These are phyloP conservation scores for Cryptococcus floricola DNA, from an alignment of 1,284 basidiomycete species.

Conservation along the genomic window DNA sequence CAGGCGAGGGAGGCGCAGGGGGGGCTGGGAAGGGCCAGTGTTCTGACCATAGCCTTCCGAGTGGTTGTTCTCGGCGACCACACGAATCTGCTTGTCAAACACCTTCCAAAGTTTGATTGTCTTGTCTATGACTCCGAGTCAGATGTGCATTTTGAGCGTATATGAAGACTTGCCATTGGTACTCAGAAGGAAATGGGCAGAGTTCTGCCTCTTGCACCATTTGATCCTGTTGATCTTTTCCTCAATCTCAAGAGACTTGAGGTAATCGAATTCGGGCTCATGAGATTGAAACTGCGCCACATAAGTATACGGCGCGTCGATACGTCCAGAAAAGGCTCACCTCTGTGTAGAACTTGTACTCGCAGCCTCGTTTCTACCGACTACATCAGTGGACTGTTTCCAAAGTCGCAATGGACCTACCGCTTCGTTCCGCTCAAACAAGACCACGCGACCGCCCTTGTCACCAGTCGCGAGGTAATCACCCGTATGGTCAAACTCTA, in stretches of 20 bases:
- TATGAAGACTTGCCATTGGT: conserved; percentile 72
- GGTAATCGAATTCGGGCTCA: conserved; percentile 99
- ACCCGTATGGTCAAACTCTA: conserved; percentile 99
- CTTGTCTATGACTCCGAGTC: conserved; percentile 66
- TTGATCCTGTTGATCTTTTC: conserved; percentile 99
- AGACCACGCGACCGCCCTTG: conserved; percentile 96
- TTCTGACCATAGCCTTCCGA: conserved; percentile 61
- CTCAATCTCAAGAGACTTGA: conserved; percentile 99
- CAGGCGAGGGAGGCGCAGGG: conserved; percentile 82
- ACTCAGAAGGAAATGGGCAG: conserved; percentile 93
- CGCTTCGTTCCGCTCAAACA: conserved; percentile 97
- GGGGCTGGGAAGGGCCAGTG: conserved; percentile 57
- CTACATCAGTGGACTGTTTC: not conserved
- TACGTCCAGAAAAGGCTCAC: conserved; percentile 21
- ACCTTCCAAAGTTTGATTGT: conserved; percentile 99
- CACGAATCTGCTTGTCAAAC: conserved; percentile 94
- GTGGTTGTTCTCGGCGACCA: conserved; percentile 96
- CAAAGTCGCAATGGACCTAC: conserved; percentile 55
- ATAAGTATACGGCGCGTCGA: not conserved
- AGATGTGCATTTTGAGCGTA: not conserved
- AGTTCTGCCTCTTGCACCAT: conserved; percentile 98
- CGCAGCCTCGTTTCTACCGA: conserved; percentile 95
- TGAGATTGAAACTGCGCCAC: conserved; percentile 75
- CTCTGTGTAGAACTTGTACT: conserved; percentile 99
- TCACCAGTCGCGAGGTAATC: conserved; percentile 99